Evolutionary conservation across 495 filamentous ascomycete species (phyloP).

Genomic region (Trichoderma gamsii): DNA sequence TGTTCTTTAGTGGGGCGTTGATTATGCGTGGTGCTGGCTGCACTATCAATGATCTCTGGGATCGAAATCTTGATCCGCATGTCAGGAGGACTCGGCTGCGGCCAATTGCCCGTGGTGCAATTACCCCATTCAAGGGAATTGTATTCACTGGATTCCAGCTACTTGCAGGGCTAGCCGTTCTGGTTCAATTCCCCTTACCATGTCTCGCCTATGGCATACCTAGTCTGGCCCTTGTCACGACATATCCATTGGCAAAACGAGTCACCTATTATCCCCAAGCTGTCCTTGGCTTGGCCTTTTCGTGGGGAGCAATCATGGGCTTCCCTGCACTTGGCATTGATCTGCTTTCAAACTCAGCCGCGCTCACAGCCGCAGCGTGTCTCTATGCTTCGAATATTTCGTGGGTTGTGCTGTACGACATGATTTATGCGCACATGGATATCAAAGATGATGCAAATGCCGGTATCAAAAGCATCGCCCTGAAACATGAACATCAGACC

Average conservation of each 20-base stretch:
- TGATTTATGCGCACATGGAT: conserved; percentile 99
- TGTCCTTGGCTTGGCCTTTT: conserved; percentile 87
- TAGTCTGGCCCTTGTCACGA: conserved; percentile 69
- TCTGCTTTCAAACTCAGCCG: conserved; percentile 57
- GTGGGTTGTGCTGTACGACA: conserved; percentile 96
- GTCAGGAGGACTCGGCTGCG: conserved; percentile 82
- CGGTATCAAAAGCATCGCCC: conserved; percentile 91
- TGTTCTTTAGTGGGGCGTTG: conserved; percentile 83
- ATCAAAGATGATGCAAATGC: conserved; percentile 89
- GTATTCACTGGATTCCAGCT: conserved; percentile 79
- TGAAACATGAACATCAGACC: conserved; percentile 81
- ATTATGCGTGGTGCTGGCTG: conserved; percentile 98
- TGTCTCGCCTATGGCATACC: conserved; percentile 88
- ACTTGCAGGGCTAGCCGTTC: conserved; percentile 69
- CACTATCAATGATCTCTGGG: conserved; percentile 96
- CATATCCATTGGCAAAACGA: conserved; percentile 88
- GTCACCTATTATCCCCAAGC: conserved; percentile 92
- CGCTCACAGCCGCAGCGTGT: conserved; percentile 60
- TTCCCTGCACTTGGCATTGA: conserved; percentile 89
- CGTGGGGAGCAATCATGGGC: conserved; percentile 95
- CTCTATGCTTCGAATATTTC: conserved; percentile 83
- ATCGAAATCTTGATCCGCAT: conserved; percentile 84
- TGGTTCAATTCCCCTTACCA: conserved; percentile 77
- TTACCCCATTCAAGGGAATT: conserved; percentile 67
- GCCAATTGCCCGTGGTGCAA: conserved; percentile 80